phyloP scores from a whole-genome alignment of 176 grass and related monocot genomes.

The Ensete glaucum region DNA sequence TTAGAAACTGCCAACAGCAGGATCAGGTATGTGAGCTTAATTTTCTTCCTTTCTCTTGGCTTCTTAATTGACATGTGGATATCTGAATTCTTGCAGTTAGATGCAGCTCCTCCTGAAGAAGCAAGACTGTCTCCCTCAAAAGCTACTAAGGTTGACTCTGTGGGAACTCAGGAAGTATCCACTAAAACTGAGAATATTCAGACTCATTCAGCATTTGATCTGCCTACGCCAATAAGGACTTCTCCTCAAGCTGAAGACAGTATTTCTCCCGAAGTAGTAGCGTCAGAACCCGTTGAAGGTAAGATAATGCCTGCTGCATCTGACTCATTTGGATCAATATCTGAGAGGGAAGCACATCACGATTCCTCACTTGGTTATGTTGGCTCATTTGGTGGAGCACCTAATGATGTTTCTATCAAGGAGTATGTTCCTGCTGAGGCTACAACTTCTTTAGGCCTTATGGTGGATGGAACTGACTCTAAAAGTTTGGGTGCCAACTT shows the following conservation, averaged over 20 bases:
- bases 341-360: not conserved
- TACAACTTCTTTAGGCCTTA: not conserved
- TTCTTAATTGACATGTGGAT: constrained; percentile 15
- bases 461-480: no score
- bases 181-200: constrained; percentile 10
- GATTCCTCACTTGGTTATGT: not conserved
- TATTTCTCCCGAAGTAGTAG: not conserved
- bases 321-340: not conserved
- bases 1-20: constrained; percentile 33
- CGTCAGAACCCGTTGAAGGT: not conserved
- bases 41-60: not conserved
- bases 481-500: no score
- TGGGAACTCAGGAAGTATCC: constrained; percentile 1
- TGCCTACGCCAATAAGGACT: constrained; percentile 15
- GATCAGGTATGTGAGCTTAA: constrained; percentile 34
- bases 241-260: constrained; percentile 11
- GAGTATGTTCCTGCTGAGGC: not conserved
- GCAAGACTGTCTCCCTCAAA: constrained; percentile 24
- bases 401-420: not conserved
- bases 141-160: constrained; percentile 18
- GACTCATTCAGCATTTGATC: not conserved
- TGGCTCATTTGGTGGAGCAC: not conserved
- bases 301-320: not conserved
- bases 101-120: constrained; percentile 32
- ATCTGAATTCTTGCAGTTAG: constrained; percentile 35